phyloP scores from a whole-genome alignment of 768 basidiomycete genomes.

The Pholiota microspora region DNA sequence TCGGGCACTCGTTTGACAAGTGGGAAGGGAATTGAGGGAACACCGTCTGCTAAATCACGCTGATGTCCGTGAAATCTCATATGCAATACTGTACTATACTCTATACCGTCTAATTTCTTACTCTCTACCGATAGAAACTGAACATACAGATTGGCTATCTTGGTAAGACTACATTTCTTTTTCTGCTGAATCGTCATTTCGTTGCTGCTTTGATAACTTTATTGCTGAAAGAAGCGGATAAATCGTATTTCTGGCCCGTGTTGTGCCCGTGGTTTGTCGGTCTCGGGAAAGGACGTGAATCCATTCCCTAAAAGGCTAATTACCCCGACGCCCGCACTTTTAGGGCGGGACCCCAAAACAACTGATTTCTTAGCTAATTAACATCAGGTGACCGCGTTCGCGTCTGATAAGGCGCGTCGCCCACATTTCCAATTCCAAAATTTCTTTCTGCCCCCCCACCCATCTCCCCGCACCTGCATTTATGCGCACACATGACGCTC shows the following conservation, averaged over 20 bases:
- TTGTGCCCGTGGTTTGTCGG: neutral
- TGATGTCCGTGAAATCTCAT: neutral
- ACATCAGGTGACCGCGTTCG: conserved; percentile 20
- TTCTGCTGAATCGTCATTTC: no score
- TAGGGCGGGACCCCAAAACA: conserved; percentile 22
- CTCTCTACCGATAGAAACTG: neutral
- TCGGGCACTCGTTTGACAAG: neutral
- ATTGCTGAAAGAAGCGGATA: neutral
- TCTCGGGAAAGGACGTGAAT: neutral
- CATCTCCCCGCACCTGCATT: no score
- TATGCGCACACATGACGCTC: no score
- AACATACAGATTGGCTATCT: no score
- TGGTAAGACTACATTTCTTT: no score
- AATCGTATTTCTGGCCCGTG: no score
- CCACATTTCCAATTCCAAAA: neutral
- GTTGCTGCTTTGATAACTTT: no score
- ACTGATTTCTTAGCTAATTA: neutral
- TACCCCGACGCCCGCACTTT: conserved; percentile 30
- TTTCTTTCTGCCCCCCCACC: no score
- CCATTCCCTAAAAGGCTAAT: conserved; percentile 23
- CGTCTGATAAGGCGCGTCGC: conserved; percentile 13
- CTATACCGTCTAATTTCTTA: neutral
- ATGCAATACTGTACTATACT: neutral
- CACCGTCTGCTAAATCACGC: neutral
- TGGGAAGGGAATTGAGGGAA: neutral